Base-by-base conservation (phyloP, 1,284 basidiomycete genomes). In the Melampsora larici-populina region DNA sequence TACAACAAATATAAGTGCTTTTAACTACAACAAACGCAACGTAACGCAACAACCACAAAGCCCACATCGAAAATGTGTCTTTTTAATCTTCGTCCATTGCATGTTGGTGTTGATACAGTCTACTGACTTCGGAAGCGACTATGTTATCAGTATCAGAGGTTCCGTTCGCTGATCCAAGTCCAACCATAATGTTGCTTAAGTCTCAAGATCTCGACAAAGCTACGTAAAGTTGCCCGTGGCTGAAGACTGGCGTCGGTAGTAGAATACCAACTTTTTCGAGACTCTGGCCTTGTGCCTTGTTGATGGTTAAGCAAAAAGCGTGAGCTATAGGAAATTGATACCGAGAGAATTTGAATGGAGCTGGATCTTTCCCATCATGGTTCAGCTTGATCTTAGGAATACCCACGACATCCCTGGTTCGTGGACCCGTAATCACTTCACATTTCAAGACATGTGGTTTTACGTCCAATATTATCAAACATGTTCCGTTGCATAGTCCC, bases 281-380 rank as follows among this genome's bases (percentile, higher is more conserved):
- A 2, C 4, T 9, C 33, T 70, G 69, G 31, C 69, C 69, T 55
- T 58, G 69, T 11, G 49, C 3, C 26, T 70, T 70, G n/a, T 70
- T 70, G 31, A 70, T 40, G 11, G 69, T 60, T 17, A 70, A 31
- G 13, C 29, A 48, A 70, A 70, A 70, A 3, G 69, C 69, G 18
- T 18, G 29, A 11, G 18, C 5, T 6, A 70, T 40, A 8, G 29
- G 69, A 18, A 70, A 60, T 26, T 70, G 51, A 60, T 33, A 70
- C 31, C 69, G 3, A 21, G 2, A 15, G 31, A 70, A 60, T 2
- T 11, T 31, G 8, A 36, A 48, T 18, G 9, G 40, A 70, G 4
- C 11, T 3, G 6, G 5, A 4, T 3, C 31, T 9, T 33, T 6
- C 2, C 15, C 8, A 8, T 55, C 24, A 24, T 3, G 24, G 11